These are phyloP conservation scores for Diversispora eburnea DNA, from an alignment of 192 early-diverging fungal species.

Conservation along the genomic window DNA sequence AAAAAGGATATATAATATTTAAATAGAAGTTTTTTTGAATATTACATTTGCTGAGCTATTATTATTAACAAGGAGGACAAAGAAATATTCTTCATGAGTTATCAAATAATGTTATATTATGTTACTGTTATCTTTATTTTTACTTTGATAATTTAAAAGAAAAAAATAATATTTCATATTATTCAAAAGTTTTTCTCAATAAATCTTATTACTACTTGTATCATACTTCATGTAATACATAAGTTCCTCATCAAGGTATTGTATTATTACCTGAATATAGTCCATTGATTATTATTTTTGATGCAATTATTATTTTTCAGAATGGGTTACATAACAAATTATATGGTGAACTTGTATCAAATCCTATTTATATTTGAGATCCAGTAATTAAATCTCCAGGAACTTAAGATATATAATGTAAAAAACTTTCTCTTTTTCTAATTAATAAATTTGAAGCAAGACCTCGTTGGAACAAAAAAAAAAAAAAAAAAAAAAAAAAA, in stretches of 20 bases:
- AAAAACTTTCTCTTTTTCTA: too few species aligned
- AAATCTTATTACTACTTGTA: not conserved
- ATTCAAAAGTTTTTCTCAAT: not conserved
- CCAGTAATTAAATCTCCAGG: not conserved
- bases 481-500: too few species aligned
- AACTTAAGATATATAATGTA: too few species aligned
- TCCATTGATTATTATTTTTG: too few species aligned
- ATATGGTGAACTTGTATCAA: not conserved
- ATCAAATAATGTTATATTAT: not conserved
- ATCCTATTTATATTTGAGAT: not conserved
- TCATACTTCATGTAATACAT: not conserved
- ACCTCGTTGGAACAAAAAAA: too few species aligned
- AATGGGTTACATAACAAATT: too few species aligned
- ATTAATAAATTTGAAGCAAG: too few species aligned
- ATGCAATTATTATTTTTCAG: too few species aligned
- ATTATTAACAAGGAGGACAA: not conserved
- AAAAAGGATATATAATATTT: too few species aligned
- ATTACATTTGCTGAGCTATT: not conserved
- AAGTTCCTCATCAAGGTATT: not conserved
- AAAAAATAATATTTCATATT: not conserved
- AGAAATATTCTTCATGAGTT: constrained; percentile 5
- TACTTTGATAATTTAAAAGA: not conserved
- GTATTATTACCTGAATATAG: not conserved
- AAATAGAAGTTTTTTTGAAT: not conserved
- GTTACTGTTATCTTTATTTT: not conserved